Base-by-base conservation (phyloP, 306 rosid genomes). In the Cucumis melo region DNA sequence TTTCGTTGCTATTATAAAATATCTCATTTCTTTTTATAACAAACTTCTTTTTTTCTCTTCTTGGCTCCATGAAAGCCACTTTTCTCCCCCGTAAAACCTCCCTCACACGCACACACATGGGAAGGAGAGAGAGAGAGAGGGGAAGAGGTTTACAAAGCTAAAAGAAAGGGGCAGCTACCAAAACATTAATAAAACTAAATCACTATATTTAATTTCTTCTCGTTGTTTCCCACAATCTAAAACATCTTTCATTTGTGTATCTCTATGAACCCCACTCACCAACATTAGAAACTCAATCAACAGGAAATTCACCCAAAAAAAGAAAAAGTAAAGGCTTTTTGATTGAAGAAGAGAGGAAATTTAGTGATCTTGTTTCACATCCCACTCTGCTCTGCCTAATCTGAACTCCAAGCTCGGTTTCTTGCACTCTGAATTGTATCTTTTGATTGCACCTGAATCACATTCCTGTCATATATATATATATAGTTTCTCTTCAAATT, bases 351-450 rank as follows among this genome's bases (percentile, higher is more conserved):
- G 41, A 66, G 32, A 67, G 11, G 5, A 67, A 67, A 67, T 67
- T 73, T 70, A 87, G 74, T 32, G 36, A 32, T 80, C 84, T 83
- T 90, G 84, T 85, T 86, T 82, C 61, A 83, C 91, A 76, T 89
- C 82, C 98, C 98, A 92, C 55, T 88, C 96, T 32, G 98, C 95
- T 85, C 87, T 93, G 50, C 98, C 98, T 88, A 93, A 86, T 34
- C 97, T 93, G 85, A 93, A 93, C 86, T 93, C 98, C 96, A 93
- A 87, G 82, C 91, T 88, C 75, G 97, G 97, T 54, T 87, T 88
- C 87, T 89, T 91, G 87, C 87, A 85, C 57, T 89, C 96, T 76
- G 84, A 81, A 78, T 62, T 80, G 77, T 80, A 86, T 88, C 81
- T 91, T 16, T 82, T 20, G 81, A 85, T 83, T 41, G 68, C 77